A percentile compares a stretch with the other conserved stretches of the same genome.
Conservation (phyloP, 352 stramenopile genomes). For the Phytopythium litorale region DNA sequence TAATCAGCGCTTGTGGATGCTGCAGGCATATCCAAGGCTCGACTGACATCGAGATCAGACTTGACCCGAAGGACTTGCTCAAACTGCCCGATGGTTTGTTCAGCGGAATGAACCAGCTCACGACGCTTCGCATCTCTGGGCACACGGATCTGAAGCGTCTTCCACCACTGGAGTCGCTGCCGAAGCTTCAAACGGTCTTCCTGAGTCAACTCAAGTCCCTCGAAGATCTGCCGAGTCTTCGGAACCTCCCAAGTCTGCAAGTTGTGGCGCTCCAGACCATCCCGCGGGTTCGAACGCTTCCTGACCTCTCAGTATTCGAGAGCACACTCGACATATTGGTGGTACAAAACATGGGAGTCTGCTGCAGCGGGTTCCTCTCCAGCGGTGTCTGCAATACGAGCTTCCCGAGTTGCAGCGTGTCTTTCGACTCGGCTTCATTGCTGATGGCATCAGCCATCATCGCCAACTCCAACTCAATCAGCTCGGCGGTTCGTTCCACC, state of each 20-base stretch:
- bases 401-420: conserved; percentile 21
- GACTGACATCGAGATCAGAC: background rate
- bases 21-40: conserved; percentile 27
- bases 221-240: conserved; percentile 8
- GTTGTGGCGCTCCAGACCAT: conserved; percentile 17
- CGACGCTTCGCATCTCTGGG: conserved; percentile 23
- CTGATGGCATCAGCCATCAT: background rate
- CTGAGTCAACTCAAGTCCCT: conserved; percentile 18
- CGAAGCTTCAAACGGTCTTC: conserved; percentile 21
- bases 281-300: conserved; percentile 10
- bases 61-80: conserved; percentile 6
- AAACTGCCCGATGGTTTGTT: conserved; percentile 22
- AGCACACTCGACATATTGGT: conserved; percentile 21
- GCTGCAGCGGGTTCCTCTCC: conserved; percentile 25
- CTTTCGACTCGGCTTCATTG: background rate
- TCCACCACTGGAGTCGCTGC: conserved; percentile 10
- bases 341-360: conserved; percentile 16
- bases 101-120: conserved; percentile 13
- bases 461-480: background rate
- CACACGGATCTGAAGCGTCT: conserved; percentile 5
- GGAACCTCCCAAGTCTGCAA: conserved; percentile 13
- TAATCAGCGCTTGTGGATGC: background rate
- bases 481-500: background rate
- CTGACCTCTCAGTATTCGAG: conserved; percentile 14
- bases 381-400: conserved; percentile 21